Evolutionary conservation across 495 filamentous ascomycete species (phyloP).

Genomic region (Annulohypoxylon maeteangense): DNA sequence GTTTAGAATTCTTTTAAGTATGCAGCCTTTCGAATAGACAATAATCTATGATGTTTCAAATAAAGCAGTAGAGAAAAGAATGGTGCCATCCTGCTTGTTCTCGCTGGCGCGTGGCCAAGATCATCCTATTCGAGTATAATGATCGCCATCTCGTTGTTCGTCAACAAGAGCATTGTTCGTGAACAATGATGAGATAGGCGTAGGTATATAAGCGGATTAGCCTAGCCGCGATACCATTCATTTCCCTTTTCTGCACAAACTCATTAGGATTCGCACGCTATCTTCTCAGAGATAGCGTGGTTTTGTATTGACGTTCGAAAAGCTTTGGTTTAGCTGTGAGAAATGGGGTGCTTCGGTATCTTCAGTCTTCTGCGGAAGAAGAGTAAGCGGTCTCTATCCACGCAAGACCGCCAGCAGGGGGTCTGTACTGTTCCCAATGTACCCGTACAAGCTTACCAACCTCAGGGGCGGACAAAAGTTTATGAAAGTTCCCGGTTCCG

Average conservation of each 20-base stretch:
- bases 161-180: slow-evolving; percentile 12
- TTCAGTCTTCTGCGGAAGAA: neutral
- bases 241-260: neutral
- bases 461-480: neutral
- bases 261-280: neutral
- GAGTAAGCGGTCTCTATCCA: neutral
- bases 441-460: neutral
- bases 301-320: neutral
- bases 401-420: neutral
- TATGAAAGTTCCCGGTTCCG: neutral
- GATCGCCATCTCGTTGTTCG: neutral
- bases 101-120: neutral
- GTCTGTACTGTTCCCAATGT: neutral
- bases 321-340: neutral
- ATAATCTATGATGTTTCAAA: neutral
- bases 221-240: neutral
- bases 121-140: neutral
- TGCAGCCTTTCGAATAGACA: neutral
- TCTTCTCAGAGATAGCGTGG: slow-evolving; percentile 7
- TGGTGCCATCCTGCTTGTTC: neutral
- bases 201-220: neutral
- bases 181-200: neutral
- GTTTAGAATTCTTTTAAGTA: slow-evolving; percentile 25
- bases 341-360: slow-evolving; percentile 13
- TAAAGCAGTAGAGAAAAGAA: slow-evolving; percentile 10